These are phyloP conservation scores for Tilletiaria anomala DNA, from an alignment of 1,284 basidiomycete species.

Conservation along the genomic window DNA sequence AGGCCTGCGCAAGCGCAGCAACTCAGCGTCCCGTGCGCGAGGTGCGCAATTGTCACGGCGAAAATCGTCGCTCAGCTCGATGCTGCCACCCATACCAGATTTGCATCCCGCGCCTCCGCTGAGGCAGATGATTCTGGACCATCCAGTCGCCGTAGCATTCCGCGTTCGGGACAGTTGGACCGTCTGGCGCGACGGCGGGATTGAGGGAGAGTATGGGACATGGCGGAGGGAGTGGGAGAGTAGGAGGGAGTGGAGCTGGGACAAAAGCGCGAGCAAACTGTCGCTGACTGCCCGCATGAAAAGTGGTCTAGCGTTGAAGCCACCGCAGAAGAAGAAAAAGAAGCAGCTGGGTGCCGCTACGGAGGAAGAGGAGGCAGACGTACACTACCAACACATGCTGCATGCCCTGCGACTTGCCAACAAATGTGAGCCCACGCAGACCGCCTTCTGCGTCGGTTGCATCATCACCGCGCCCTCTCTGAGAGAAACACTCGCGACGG, in stretches of 20 bases:
- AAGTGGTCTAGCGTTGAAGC: too few relatives aligned
- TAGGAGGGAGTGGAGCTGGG: constrained; percentile 2
- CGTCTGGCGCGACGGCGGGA: constrained; percentile 57
- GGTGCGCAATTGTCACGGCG: not conserved
- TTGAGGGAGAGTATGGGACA: constrained; percentile 51
- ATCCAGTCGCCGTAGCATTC: constrained; percentile 53
- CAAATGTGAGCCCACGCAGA: constrained; percentile 56
- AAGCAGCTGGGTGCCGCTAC: too few relatives aligned
- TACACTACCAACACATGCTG: constrained; percentile 45
- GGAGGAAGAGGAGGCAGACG: constrained; percentile 1
- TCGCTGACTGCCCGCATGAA: too few relatives aligned
- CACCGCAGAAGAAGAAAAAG: constrained; percentile 1
- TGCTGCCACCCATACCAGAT: not conserved
- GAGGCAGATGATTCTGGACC: constrained; percentile 47
- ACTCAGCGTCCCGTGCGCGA: not conserved
- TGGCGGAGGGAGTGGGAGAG: constrained; percentile 49
- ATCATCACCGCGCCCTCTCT: constrained; percentile 44
- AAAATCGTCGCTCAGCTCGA: too few relatives aligned
- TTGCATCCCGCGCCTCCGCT: constrained; percentile 19
- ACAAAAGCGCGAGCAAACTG: too few relatives aligned
- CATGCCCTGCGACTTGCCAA: constrained; percentile 58
- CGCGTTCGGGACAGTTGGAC: constrained; percentile 65
- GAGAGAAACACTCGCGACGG: constrained; percentile 52
- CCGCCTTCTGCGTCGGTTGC: constrained; percentile 91
- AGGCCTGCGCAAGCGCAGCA: not conserved